Conservation (phyloP, 768 basidiomycete species). For the Boletales sp. region DNA sequence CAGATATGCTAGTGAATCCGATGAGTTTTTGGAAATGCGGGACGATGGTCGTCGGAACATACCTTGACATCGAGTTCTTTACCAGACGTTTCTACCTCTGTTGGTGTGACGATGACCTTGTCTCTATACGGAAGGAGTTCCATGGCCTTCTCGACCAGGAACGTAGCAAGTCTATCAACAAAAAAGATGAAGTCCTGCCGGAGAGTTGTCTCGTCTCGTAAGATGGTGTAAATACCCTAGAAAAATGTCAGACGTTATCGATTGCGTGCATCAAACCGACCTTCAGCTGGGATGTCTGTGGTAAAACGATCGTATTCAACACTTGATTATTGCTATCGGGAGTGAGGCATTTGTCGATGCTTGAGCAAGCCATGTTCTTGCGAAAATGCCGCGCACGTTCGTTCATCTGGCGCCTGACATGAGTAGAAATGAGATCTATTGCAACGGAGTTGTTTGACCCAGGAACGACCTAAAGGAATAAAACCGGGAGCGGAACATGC, state of each 20-base stretch:
- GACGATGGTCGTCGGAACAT: constrained; percentile 4
- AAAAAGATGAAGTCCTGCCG: constrained; percentile 93
- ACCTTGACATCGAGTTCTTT: constrained; percentile 62
- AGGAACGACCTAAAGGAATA: constrained; percentile 79
- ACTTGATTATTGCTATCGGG: constrained; percentile 40
- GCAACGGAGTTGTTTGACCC: constrained; percentile 87
- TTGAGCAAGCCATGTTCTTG: constrained; percentile 60
- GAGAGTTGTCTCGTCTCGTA: constrained; percentile 68
- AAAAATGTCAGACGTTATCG: neutral
- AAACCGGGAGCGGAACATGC: neutral
- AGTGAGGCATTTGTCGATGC: constrained; percentile 34
- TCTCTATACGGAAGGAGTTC: constrained; percentile 72
- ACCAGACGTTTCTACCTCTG: constrained; percentile 53
- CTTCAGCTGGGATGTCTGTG: constrained; percentile 76
- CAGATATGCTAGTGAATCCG: constrained; percentile 56
- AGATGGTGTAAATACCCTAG: constrained; percentile 86
- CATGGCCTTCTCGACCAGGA: constrained; percentile 82
- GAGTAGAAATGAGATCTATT: constrained; percentile 90
- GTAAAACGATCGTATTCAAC: constrained; percentile 60
- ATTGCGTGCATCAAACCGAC: constrained; percentile 37
- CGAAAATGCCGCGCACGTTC: constrained; percentile 75
- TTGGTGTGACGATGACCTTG: constrained; percentile 65
- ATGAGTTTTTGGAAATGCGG: neutral
- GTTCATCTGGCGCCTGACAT: constrained; percentile 79
- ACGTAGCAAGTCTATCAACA: constrained; percentile 78